phyloP scores from a whole-genome alignment of 1,284 basidiomycete genomes.

The Naganishia liquefaciens region DNA sequence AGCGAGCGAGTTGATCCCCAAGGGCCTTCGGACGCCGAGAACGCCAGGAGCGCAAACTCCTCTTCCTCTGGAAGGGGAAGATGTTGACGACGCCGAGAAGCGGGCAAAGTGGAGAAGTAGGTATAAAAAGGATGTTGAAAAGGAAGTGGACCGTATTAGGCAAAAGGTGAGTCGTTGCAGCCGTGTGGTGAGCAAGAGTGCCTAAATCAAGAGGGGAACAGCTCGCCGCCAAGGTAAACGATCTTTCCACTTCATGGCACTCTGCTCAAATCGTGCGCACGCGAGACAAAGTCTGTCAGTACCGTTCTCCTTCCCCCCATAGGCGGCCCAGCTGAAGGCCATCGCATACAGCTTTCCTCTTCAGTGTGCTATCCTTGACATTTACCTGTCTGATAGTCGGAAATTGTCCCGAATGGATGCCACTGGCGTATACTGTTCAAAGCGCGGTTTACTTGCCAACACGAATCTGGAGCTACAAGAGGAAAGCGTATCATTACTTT shows the following conservation, averaged over 20 bases:
- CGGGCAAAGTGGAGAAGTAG: slow-evolving; percentile 41
- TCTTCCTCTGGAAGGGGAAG: slow-evolving; percentile 40
- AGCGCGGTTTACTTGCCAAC: slow-evolving; percentile 74
- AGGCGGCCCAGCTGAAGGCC: neutral
- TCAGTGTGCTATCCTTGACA: slow-evolving; percentile 84
- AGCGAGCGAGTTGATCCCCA: slow-evolving; percentile 70
- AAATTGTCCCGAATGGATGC: slow-evolving; percentile 73
- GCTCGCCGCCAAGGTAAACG: slow-evolving; percentile 63
- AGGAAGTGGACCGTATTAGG: slow-evolving; percentile 78
- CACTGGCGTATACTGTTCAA: slow-evolving; percentile 63
- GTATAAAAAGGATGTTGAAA: slow-evolving; percentile 67
- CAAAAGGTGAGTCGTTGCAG: slow-evolving; percentile 57
- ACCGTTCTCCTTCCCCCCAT: neutral
- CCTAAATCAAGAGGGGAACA: slow-evolving; percentile 21
- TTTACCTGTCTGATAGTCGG: slow-evolving; percentile 80
- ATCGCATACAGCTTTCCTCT: slow-evolving; percentile 72
- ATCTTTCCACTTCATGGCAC: slow-evolving; percentile 73
- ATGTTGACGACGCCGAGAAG: slow-evolving; percentile 32
- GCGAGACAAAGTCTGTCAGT: slow-evolving; percentile 68
- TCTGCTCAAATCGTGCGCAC: slow-evolving; percentile 87
- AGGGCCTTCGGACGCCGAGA: slow-evolving; percentile 43
- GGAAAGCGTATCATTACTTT: slow-evolving; percentile 86
- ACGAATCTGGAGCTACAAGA: slow-evolving; percentile 80
- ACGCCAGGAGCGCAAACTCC: slow-evolving; percentile 47
- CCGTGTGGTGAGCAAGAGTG: neutral